Evolutionary conservation across 306 rosid genomes (phyloP), one percentile per base, ranked within the genome.

Genomic region (Sechiopsis laciniata): DNA sequence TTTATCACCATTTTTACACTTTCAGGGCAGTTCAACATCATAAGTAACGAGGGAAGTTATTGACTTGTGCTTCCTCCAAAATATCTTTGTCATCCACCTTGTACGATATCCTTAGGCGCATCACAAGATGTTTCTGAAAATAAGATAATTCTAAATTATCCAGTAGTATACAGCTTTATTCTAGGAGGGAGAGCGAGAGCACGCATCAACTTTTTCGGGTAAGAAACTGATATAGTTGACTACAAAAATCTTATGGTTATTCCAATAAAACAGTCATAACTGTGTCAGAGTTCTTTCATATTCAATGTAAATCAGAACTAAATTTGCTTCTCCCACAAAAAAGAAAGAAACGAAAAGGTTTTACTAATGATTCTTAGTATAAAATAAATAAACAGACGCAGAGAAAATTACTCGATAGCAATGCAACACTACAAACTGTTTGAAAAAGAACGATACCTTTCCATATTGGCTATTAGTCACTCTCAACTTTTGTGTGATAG

Each of bases 401-500:
- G 7, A 24, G 9, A 14, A 22, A 70, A 26, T 51, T 12, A 15
- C 22, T 51, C 42, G 15, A 24, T 59, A 3, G 24, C 22, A 50
- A 68, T 69, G 73, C 56, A 46, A 22, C 17, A 50, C 42, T 69
- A 48, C 40, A 69, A 26, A 69, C 22, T 21, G 40, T 45, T 73
- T 73, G 40, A 19, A 55, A 21, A 54, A 32, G 55, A 70, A 62
- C 55, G n/a, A 70, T 90, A 95, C 99, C 99, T 95, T 95, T 77
- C 99, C 99, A 56, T 88, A 95, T 80, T 89, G 99, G 86, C 84
- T 89, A 78, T 95, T 95, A n/a, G 92, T 89, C 79, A 95, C 88
- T 87, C 79, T 95, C 82, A 95, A 82, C 59, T 22, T 87, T 77
- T 95, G 99, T 7, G 88, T 86, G 82, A 95, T 73, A 37, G 91